These are phyloP conservation scores for Panicum hallii DNA, from an alignment of 202 grass and related monocot species.

Conservation along the genomic window DNA sequence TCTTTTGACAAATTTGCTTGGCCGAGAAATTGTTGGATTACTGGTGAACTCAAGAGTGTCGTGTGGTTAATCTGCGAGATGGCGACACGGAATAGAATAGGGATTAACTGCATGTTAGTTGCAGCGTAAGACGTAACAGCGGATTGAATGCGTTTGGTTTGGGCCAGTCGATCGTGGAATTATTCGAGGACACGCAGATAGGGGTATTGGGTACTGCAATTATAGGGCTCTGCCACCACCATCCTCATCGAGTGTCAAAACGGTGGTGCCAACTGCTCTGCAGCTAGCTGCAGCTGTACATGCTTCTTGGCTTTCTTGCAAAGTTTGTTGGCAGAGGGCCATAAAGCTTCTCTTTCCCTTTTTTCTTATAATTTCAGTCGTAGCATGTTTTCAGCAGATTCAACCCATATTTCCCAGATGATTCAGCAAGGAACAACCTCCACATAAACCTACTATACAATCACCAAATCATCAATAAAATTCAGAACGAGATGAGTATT, in stretches of 20 bases:
- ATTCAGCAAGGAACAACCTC: neutral
- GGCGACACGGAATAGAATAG: neutral
- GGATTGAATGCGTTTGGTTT: constrained; percentile 11
- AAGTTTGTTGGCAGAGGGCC: neutral
- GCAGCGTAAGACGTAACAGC: neutral
- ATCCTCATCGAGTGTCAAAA: neutral
- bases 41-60: neutral
- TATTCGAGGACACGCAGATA: neutral
- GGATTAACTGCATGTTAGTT: neutral
- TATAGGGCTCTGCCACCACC: neutral
- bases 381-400: neutral
- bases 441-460: neutral
- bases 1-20: too few relatives aligned
- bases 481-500: neutral
- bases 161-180: constrained; percentile 9
- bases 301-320: neutral
- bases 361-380: neutral
- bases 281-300: neutral
- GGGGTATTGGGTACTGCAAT: neutral
- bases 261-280: too few relatives aligned
- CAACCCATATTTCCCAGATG: neutral
- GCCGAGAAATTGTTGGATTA: neutral
- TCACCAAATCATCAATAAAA: neutral
- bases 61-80: neutral
- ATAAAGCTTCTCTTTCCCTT: neutral